Evolutionary conservation across 2,329 filamentous ascomycete species (phyloP).

Genomic region (Exophiala mesophila): DNA sequence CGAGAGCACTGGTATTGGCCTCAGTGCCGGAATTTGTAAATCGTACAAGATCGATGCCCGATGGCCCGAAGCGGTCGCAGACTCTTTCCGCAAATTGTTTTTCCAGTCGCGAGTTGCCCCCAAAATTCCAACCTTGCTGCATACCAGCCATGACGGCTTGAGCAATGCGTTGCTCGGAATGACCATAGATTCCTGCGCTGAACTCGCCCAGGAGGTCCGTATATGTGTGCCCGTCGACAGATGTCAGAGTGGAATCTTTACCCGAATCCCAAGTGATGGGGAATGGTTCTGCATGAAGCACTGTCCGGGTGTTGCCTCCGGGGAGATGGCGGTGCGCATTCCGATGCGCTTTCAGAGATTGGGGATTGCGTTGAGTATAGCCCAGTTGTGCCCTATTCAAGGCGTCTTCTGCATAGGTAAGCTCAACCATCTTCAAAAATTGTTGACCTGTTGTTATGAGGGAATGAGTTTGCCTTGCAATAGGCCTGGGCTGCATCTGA

Average conservation of each 20-base stretch:
- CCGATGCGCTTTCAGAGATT: not conserved
- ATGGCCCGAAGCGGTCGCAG: constrained; percentile 44
- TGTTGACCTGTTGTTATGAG: no score
- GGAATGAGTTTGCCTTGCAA: no score
- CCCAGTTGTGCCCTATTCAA: not conserved
- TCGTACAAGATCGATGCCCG: constrained; percentile 52
- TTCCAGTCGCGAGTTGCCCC: constrained; percentile 50
- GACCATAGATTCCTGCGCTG: constrained; percentile 61
- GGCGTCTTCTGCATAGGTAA: not conserved
- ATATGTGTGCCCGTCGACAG: constrained; percentile 38
- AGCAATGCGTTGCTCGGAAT: constrained; percentile 54
- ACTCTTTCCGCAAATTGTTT: constrained; percentile 46
- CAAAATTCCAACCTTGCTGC: constrained; percentile 49
- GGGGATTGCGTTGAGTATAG: not conserved
- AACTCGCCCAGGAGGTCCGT: constrained; percentile 59
- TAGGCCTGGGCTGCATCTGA: no score
- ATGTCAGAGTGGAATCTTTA: constrained; percentile 26
- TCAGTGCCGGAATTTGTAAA: constrained; percentile 65
- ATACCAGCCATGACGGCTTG: constrained; percentile 44
- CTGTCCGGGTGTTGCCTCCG: constrained; percentile 30
- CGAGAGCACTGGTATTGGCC: constrained; percentile 57
- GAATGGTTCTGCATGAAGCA: constrained; percentile 30
- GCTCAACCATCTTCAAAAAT: not conserved
- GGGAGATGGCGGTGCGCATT: constrained; percentile 19
- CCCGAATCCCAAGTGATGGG: constrained; percentile 29